Percentiles rank a stretch among this genome's conserved stretches.
These are phyloP conservation scores for Malus hybrid DNA, from an alignment of 331 rosid genomes.

Conservation along the genomic window DNA sequence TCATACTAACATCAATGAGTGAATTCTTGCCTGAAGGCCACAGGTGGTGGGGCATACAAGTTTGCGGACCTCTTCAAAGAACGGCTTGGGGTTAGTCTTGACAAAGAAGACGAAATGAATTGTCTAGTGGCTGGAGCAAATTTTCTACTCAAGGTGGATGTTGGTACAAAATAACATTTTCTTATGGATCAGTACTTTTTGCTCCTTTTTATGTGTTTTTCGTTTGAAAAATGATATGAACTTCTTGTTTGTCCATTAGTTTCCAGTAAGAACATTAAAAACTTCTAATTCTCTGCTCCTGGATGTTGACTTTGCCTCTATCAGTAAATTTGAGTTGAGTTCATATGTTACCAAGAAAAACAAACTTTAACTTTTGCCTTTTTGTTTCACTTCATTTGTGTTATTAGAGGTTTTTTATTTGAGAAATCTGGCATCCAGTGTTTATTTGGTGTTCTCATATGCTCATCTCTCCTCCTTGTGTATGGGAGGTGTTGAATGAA, in stretches of 20 bases:
- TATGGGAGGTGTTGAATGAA: not conserved
- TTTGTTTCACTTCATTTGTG: too few species aligned
- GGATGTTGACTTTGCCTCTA: not conserved
- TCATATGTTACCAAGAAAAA: not conserved
- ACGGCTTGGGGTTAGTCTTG: constrained; percentile 91
- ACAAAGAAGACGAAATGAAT: constrained; percentile 98
- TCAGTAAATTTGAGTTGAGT: not conserved
- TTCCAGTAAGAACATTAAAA: not conserved
- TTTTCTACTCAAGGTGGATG: constrained; percentile 88
- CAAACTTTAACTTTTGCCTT: not conserved
- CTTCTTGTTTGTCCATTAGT: not conserved
- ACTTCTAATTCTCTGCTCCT: not conserved
- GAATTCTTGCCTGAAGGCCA: constrained; percentile 38
- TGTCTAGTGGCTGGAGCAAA: constrained; percentile 96
- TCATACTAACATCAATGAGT: not conserved
- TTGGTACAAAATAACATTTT: constrained; percentile 9
- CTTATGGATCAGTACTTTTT: constrained; percentile 4
- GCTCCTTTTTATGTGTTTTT: not conserved
- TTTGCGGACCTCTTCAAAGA: constrained; percentile 55
- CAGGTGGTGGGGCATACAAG: constrained; percentile 71
- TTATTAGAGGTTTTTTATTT: not conserved
- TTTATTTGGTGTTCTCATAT: not conserved
- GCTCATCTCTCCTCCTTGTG: not conserved
- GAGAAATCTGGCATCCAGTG: not conserved
- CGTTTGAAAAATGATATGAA: not conserved